Evolutionary conservation across 768 basidiomycete genomes (phyloP), one percentile per base, ranked within the genome.

Genomic region (Hygrophoropsis aurantiaca): DNA sequence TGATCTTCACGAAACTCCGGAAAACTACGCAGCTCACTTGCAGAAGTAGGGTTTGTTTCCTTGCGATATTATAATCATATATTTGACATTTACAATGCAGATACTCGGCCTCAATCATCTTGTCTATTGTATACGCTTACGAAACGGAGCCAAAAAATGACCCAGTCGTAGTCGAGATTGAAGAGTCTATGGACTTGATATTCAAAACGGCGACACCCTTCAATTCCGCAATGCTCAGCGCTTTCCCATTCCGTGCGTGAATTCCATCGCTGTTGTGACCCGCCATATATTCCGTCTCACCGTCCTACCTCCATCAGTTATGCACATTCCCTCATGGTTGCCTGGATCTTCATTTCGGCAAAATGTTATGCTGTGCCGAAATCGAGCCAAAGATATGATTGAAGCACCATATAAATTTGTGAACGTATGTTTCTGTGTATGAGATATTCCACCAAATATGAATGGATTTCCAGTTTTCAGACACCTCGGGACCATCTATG

Each of bases 41-140:
- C 32, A n/a, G n/a, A n/a, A 9, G 63, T 63, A 33, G 50, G 65
- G 63, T 67, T 8, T 16, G 20, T 21, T 16, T 38, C 32, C 16
- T 21, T 38, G 36, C n/a, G 6, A 38, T 21, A 6, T 38, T 6
- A 8, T n/a, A 9, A 9, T 38, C 16, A 8, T 38, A 6, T n/a
- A 38, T n/a, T n/a, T 38, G 36, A 21, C 20, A 6, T 6, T 8
- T n/a, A 16, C 20, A 38, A 38, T 7, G 16, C 36, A 38, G 36
- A n/a, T 38, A 38, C n/a, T 7, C 36, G 9, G 36, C 36, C 20
- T 16, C 36, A 6, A 38, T 38, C n/a, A 21, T 38, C n/a, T 8
- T 38, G 36, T 38, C 36, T 16, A n/a, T n/a, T 21, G 36, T 38
- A 7, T 38, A 21, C 20, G 6, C 8, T n/a, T 38, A 38, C 20